These are phyloP conservation scores for Candida xiaguanensis DNA, from an alignment of 805 yeast genomes.

Conservation along the genomic window DNA sequence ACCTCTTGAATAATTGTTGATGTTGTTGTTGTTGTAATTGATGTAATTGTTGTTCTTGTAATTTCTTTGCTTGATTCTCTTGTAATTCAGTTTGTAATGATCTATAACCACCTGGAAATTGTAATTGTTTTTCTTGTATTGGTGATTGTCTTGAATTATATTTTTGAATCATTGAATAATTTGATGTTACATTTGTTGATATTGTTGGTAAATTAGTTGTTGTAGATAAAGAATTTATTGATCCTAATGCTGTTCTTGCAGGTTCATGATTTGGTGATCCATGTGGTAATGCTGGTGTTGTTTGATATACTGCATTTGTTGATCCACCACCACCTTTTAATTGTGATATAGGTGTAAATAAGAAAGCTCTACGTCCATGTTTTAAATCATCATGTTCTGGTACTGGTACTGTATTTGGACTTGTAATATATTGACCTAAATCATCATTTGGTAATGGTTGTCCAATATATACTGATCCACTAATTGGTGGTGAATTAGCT, in stretches of 20 bases:
- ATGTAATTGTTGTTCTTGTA: constrained; percentile 17
- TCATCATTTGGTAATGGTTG: constrained; percentile 78
- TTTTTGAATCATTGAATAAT: neutral
- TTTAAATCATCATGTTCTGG: constrained; percentile 37
- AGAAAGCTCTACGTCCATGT: constrained; percentile 35
- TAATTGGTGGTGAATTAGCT: constrained; percentile 84
- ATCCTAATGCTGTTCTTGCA: constrained; percentile 1
- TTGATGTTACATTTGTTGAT: neutral
- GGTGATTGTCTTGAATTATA: neutral
- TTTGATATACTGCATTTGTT: constrained; percentile 18
- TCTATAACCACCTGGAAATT: constrained; percentile 11
- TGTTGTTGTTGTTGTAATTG: constrained; percentile 17
- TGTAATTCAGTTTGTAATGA: constrained; percentile 13
- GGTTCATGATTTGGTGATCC: constrained; percentile 11
- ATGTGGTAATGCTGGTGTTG: constrained; percentile 12
- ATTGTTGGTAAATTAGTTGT: constrained; percentile 3
- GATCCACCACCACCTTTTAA: constrained; percentile 32
- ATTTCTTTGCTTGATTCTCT: constrained; percentile 11
- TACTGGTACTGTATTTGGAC: constrained; percentile 36
- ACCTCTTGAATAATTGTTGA: constrained; percentile 13
- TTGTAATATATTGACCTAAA: constrained; percentile 60
- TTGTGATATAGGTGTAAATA: constrained; percentile 44
- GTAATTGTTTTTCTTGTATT: constrained; percentile 6
- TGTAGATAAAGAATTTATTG: neutral
- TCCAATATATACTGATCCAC: constrained; percentile 84